Conservation (phyloP, 345 rosid genomes). For the Linum lewisii region DNA sequence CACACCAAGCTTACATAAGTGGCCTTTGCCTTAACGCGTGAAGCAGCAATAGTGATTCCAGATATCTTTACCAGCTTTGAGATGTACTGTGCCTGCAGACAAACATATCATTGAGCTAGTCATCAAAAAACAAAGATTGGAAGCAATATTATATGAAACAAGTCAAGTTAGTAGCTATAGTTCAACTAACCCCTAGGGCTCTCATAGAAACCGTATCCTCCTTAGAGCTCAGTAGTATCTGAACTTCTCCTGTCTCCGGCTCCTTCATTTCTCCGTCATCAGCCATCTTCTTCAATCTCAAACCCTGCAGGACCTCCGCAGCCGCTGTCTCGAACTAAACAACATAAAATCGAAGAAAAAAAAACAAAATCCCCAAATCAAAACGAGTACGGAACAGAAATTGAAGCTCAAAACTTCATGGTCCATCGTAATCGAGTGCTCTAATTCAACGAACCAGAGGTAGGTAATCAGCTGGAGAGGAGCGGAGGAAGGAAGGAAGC, state of each 20-base stretch:
- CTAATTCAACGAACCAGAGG: constrained; percentile 39
- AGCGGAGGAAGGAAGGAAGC: constrained; percentile 69
- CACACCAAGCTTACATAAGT: constrained; percentile 79
- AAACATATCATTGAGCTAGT: not conserved
- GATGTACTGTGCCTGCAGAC: constrained; percentile 64
- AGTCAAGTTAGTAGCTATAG: not conserved
- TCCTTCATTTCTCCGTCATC: constrained; percentile 85
- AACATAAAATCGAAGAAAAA: constrained; percentile 1
- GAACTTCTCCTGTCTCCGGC: constrained; percentile 51
- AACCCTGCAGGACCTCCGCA: constrained; percentile 66
- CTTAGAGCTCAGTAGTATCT: constrained; percentile 70
- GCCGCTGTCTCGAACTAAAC: constrained; percentile 85
- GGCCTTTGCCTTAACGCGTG: constrained; percentile 90
- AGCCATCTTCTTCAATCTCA: constrained; percentile 61
- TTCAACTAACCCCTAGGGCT: constrained; percentile 56
- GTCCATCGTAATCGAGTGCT: not conserved
- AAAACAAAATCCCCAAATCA: not conserved
- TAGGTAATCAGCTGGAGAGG: constrained; percentile 70
- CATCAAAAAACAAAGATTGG: not conserved
- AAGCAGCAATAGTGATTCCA: constrained; percentile 93
- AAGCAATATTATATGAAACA: not conserved
- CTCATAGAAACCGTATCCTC: constrained; percentile 82
- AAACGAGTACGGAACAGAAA: not conserved
- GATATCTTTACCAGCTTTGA: constrained; percentile 78
- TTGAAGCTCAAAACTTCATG: not conserved